Conservation (phyloP, 2,329 filamentous ascomycete genomes). For the Ophiostoma montium region DNA sequence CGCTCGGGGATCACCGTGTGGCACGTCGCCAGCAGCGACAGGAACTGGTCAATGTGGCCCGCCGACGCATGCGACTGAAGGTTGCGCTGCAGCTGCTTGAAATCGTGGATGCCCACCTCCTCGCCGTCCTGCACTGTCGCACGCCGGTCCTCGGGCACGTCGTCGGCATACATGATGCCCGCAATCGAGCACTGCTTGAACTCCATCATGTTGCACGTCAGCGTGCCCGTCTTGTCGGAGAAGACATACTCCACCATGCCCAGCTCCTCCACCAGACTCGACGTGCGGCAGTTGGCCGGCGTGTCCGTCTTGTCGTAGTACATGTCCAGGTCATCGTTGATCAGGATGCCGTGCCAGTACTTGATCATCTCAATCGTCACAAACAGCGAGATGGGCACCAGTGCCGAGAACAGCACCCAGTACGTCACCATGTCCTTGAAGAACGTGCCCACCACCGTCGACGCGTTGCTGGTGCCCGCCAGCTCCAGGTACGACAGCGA, state of each 20-base stretch:
- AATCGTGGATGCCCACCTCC: constrained; percentile 72
- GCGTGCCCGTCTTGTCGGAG: constrained; percentile 81
- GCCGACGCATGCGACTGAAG: constrained; percentile 38
- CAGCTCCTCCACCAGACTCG: constrained; percentile 88
- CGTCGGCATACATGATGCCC: constrained; percentile 85
- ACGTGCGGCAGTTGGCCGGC: constrained; percentile 88
- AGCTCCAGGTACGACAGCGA: constrained; percentile 63
- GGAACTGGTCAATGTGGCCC: constrained; percentile 58
- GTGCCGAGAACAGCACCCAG: constrained; percentile 92
- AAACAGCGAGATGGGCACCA: constrained; percentile 95
- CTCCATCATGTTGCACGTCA: constrained; percentile 94
- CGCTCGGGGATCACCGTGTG: constrained; percentile 95
- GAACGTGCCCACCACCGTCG: constrained; percentile 58
- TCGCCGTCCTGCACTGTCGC: constrained; percentile 64
- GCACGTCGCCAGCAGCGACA: constrained; percentile 74
- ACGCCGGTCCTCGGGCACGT: constrained; percentile 79
- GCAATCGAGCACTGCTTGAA: constrained; percentile 91
- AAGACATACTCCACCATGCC: constrained; percentile 99
- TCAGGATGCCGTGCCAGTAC: constrained; percentile 94
- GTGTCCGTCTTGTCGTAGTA: constrained; percentile 95
- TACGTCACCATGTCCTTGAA: constrained; percentile 93
- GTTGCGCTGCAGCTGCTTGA: constrained; percentile 60
- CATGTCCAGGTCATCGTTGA: constrained; percentile 94
- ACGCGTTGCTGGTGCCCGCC: constrained; percentile 40
- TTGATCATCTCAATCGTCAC: constrained; percentile 97